Evolutionary conservation across 176 grass and related monocot species (phyloP).

Genomic region (Ampelocalamus luodianensis): DNA sequence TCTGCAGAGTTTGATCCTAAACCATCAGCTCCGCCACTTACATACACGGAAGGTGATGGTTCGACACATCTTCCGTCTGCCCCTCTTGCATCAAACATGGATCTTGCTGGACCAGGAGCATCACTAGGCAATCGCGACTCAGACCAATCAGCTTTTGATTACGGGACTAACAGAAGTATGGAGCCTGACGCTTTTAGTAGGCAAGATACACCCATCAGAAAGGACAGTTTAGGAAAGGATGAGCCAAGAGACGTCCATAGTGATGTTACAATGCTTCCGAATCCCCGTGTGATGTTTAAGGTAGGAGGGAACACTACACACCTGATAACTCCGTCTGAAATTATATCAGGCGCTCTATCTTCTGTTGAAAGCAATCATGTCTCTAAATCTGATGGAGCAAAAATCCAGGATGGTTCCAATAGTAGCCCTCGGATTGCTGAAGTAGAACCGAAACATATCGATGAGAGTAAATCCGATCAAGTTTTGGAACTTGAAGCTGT

Average conservation of each 20-base stretch:
- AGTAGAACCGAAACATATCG: slow-evolving; percentile 49
- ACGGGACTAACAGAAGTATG: slow-evolving; percentile 46
- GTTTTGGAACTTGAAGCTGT: slow-evolving; percentile 52
- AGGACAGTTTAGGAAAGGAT: slow-evolving; percentile 56
- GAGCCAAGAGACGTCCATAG: slow-evolving; percentile 52
- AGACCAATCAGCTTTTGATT: slow-evolving; percentile 56
- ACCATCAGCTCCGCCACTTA: slow-evolving; percentile 73
- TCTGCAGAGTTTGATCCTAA: slow-evolving; percentile 70
- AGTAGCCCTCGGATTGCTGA: slow-evolving; percentile 45
- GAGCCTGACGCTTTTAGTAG: slow-evolving; percentile 52
- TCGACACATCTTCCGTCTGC: slow-evolving; percentile 48
- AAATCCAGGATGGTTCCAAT: slow-evolving; percentile 49
- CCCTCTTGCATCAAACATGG: slow-evolving; percentile 55
- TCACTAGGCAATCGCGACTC: slow-evolving; percentile 57
- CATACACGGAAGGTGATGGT: slow-evolving; percentile 58
- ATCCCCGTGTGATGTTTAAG: slow-evolving; percentile 79
- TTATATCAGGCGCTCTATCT: slow-evolving; percentile 81
- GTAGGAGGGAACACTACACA: slow-evolving; percentile 73
- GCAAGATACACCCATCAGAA: slow-evolving; percentile 60
- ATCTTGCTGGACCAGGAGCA: slow-evolving; percentile 54
- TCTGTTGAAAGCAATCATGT: slow-evolving; percentile 56
- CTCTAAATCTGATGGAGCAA: slow-evolving; percentile 54
- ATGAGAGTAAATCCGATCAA: slow-evolving; percentile 52
- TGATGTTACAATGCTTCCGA: slow-evolving; percentile 58
- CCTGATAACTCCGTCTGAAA: slow-evolving; percentile 94